Conservation (phyloP, 176 grass and related monocot species). For the Thinopyrum elongatum region DNA sequence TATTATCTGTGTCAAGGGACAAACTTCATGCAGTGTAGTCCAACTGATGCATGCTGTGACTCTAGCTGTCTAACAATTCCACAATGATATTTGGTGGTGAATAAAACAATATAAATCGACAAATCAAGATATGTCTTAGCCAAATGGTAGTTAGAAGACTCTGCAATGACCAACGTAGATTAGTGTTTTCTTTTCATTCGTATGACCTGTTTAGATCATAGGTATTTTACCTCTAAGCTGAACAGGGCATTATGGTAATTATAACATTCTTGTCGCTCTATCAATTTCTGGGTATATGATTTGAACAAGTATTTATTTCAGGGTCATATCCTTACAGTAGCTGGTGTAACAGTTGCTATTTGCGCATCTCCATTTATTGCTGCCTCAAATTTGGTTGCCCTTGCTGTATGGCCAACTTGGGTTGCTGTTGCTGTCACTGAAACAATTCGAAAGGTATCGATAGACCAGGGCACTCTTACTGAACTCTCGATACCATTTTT, state of each 20-base stretch:
- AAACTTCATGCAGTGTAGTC: not conserved
- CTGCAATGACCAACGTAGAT: not conserved
- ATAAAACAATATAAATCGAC: not conserved
- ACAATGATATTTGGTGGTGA: not conserved
- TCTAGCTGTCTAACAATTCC: not conserved
- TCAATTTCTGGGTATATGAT: not conserved
- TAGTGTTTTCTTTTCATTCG: not conserved
- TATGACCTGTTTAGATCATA: not conserved
- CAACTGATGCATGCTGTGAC: not conserved
- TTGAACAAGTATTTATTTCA: constrained; percentile 46
- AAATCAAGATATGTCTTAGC: not conserved
- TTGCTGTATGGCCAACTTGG: constrained; percentile 91
- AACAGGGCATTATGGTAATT: not conserved
- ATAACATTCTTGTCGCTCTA: not conserved
- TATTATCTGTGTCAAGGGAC: not conserved
- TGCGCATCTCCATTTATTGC: constrained; percentile 80
- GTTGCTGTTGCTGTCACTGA: constrained; percentile 76
- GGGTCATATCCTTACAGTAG: constrained; percentile 84
- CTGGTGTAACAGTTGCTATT: constrained; percentile 80
- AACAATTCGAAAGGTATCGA: constrained; percentile 75
- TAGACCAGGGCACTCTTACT: not conserved
- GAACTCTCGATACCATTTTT: not conserved
- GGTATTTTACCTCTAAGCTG: not conserved
- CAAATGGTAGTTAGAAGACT: not conserved
- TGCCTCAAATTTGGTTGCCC: constrained; percentile 70